These are phyloP conservation scores for Metschnikowia chrysomelidarum DNA, from an alignment of 805 yeast species.

Conservation along the genomic window DNA sequence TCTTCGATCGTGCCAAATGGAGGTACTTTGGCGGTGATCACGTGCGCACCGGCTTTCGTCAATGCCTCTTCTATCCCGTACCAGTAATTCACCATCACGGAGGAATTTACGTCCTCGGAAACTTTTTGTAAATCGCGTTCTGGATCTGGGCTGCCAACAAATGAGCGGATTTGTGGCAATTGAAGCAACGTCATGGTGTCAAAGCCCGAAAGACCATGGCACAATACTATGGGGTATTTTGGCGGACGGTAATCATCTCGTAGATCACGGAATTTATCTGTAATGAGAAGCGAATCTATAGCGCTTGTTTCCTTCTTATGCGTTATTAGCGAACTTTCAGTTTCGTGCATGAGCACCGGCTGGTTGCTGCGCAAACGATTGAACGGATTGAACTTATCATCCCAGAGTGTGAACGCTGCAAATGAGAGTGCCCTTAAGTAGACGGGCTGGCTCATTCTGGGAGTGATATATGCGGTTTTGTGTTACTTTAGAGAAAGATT, in stretches of 20 bases:
- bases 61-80: conserved; percentile 68
- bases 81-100: conserved; percentile 69
- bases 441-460: conserved; percentile 3
- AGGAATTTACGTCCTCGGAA: conserved; percentile 15
- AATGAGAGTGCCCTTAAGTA: conserved; percentile 11
- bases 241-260: conserved; percentile 54
- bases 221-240: conserved; percentile 69
- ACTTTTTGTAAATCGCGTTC: conserved; percentile 17
- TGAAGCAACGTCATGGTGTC: conserved; percentile 40
- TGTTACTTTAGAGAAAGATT: conserved; percentile 1
- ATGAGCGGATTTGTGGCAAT: conserved; percentile 15
- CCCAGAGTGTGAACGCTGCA: conserved; percentile 6
- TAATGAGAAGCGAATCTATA: conserved; percentile 23
- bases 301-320: conserved; percentile 6
- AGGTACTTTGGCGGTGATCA: conserved; percentile 74
- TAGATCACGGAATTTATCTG: conserved; percentile 28
- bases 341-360: no score
- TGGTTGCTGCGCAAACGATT: background rate
- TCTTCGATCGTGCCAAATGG: conserved; percentile 74
- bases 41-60: conserved; percentile 60
- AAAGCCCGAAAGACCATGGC: conserved; percentile 88
- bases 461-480: background rate
- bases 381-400: background rate
- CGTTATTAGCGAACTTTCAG: no score
- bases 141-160: conserved; percentile 7